A percentile compares a stretch with the other conserved stretches of the same genome.
phyloP scores from a whole-genome alignment of 768 basidiomycete species.

The Mycena metata region DNA sequence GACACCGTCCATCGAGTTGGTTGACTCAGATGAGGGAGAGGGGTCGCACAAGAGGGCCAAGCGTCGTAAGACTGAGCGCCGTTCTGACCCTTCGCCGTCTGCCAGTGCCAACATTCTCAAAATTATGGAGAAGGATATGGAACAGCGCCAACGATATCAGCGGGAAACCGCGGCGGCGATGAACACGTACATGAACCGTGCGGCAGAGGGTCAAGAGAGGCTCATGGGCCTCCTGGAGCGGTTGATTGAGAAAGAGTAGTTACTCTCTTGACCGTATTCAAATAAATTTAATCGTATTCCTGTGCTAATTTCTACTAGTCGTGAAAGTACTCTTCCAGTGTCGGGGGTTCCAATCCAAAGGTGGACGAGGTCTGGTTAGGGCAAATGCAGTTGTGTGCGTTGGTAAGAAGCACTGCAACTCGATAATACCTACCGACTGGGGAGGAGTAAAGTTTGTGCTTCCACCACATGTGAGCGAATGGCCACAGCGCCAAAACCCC shows the following conservation, averaged over 20 bases:
- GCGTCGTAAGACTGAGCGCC: neutral
- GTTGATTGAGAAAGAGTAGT: neutral
- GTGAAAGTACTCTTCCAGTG: conserved; percentile 15
- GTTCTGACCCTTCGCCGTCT: neutral
- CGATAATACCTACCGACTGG: conserved; percentile 46
- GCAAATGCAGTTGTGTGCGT: conserved; percentile 42
- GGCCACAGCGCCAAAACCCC: conserved; percentile 40
- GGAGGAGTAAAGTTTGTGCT: conserved; percentile 33
- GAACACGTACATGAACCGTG: neutral
- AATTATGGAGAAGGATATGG: neutral
- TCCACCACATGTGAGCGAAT: conserved; percentile 43
- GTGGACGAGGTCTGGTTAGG: conserved; percentile 42
- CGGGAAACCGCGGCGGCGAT: neutral
- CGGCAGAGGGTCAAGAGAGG: neutral
- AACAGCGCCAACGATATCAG: neutral
- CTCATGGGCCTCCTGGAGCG: neutral
- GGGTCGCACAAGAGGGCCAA: neutral
- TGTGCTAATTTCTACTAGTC: conserved; percentile 2
- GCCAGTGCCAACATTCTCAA: neutral
- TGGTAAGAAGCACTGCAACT: conserved; percentile 43
- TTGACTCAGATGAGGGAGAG: neutral
- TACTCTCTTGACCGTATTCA: neutral
- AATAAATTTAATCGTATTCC: no score
- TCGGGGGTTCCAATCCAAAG: conserved; percentile 40
- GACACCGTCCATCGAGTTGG: no score